These are phyloP conservation scores for Exophiala sp. DNA, from an alignment of 2,329 filamentous ascomycete species.

Conservation along the genomic window DNA sequence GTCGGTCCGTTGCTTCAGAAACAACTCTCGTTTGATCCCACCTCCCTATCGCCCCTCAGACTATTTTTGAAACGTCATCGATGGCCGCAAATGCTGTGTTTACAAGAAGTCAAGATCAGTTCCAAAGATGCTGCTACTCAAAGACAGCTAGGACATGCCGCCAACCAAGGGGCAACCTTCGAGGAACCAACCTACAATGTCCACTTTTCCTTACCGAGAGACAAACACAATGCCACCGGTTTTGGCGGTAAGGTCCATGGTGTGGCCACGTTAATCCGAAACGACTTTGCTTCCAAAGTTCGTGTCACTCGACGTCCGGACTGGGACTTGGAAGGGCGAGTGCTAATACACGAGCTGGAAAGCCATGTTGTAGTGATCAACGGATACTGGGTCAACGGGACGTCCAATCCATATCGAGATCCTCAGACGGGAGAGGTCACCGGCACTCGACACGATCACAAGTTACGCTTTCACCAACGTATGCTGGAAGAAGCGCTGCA, in stretches of 20 bases:
- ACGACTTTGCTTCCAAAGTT: slow-evolving; percentile 36
- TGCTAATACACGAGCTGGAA: slow-evolving; percentile 36
- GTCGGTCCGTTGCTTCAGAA: slow-evolving; percentile 41
- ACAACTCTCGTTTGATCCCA: slow-evolving; percentile 34
- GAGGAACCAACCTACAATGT: slow-evolving; percentile 38
- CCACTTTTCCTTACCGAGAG: slow-evolving; percentile 45
- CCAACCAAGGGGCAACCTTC: slow-evolving; percentile 28
- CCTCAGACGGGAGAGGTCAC: slow-evolving; percentile 38
- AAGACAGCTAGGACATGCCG: slow-evolving; percentile 37
- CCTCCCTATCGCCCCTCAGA: slow-evolving; percentile 31
- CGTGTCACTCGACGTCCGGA: slow-evolving; percentile 38
- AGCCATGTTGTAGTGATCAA: slow-evolving; percentile 40
- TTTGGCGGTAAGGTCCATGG: slow-evolving; percentile 50
- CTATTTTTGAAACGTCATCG: slow-evolving; percentile 41
- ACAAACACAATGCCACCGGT: slow-evolving; percentile 47
- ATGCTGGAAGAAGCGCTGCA: slow-evolving; percentile 42
- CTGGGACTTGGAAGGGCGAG: slow-evolving; percentile 50
- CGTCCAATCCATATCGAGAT: slow-evolving; percentile 35
- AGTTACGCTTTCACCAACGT: slow-evolving; percentile 44
- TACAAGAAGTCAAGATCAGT: slow-evolving; percentile 49
- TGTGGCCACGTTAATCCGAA: slow-evolving; percentile 46
- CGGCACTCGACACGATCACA: slow-evolving; percentile 49
- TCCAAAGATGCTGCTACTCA: slow-evolving; percentile 37
- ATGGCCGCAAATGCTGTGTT: slow-evolving; percentile 43
- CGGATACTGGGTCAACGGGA: slow-evolving; percentile 52